These are phyloP conservation scores for Lactuca saligna DNA, from an alignment of 129 eudicot genomes.

Conservation along the genomic window DNA sequence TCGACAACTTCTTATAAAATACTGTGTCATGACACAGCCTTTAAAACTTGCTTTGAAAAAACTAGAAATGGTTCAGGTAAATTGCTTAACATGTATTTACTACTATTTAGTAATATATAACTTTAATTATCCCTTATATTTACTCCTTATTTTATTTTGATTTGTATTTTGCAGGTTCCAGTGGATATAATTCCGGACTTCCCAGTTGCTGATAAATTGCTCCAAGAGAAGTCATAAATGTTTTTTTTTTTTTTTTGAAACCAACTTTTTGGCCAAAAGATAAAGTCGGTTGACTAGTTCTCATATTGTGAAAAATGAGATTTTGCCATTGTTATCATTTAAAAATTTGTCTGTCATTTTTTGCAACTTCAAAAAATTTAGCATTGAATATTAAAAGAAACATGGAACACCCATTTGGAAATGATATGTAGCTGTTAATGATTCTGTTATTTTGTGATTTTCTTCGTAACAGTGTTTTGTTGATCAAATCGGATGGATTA, in stretches of 20 bases:
- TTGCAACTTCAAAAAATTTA: too few relatives aligned
- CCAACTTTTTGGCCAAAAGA: too few relatives aligned
- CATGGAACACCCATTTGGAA: too few relatives aligned
- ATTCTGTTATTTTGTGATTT: too few relatives aligned
- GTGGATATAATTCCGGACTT: conserved; percentile 85
- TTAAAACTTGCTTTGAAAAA: conserved; percentile 66
- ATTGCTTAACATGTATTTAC: neutral
- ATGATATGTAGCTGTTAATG: too few relatives aligned
- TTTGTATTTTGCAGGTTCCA: conserved; percentile 62
- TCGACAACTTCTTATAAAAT: conserved; percentile 55
- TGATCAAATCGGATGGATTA: too few relatives aligned
- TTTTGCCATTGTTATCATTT: too few relatives aligned
- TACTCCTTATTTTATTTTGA: conserved; percentile 8
- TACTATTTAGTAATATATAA: neutral
- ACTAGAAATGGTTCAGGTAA: conserved; percentile 70
- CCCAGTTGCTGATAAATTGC: conserved; percentile 54
- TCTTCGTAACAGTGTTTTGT: too few relatives aligned
- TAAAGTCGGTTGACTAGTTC: too few relatives aligned
- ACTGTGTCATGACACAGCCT: conserved; percentile 66
- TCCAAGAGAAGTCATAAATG: conserved; percentile 20
- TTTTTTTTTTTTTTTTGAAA: neutral
- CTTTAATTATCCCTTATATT: neutral
- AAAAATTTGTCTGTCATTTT: too few relatives aligned
- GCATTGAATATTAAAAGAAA: too few relatives aligned
- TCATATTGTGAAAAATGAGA: too few relatives aligned